Evolutionary conservation across 768 basidiomycete genomes (phyloP).

Genomic region (Pleurotus sapidus): DNA sequence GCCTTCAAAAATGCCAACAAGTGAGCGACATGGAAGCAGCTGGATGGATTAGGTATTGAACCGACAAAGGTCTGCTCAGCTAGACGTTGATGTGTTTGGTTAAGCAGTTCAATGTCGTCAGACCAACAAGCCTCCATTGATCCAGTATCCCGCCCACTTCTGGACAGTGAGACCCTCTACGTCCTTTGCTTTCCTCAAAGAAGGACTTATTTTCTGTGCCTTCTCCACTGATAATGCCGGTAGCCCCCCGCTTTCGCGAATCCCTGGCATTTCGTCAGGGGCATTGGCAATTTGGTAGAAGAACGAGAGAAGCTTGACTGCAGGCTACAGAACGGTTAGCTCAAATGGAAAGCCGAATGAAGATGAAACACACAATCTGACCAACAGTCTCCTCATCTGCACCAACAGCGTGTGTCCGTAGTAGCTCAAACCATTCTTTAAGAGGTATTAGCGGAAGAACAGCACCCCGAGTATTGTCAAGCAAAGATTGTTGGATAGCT

Average conservation of each 20-base stretch:
- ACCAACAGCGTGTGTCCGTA: constrained; percentile 10
- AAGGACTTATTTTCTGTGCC: constrained; percentile 26
- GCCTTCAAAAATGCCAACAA: no score
- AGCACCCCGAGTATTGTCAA: background rate
- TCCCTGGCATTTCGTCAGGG: constrained; percentile 9
- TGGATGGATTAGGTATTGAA: no score
- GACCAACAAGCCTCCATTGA: constrained; percentile 18
- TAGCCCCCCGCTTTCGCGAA: constrained; percentile 19
- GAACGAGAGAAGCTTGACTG: constrained; percentile 31
- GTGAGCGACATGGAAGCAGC: no score
- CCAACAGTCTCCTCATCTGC: constrained; percentile 9
- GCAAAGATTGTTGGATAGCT: background rate
- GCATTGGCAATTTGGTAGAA: constrained; percentile 18
- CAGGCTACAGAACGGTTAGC: constrained; percentile 21
- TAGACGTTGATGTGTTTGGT: no score
- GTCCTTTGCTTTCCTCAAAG: constrained; percentile 24
- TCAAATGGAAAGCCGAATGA: background rate
- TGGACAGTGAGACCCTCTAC: constrained; percentile 22
- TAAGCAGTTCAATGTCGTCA: no score
- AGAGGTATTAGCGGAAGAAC: constrained; percentile 14
- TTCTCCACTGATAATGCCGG: constrained; percentile 25
- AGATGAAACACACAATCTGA: background rate
- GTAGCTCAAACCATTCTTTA: constrained; percentile 15
- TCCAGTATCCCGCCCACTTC: constrained; percentile 38
- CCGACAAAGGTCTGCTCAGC: no score